phyloP scores from a whole-genome alignment of 2,329 filamentous ascomycete genomes.

The Penicillium italicum region DNA sequence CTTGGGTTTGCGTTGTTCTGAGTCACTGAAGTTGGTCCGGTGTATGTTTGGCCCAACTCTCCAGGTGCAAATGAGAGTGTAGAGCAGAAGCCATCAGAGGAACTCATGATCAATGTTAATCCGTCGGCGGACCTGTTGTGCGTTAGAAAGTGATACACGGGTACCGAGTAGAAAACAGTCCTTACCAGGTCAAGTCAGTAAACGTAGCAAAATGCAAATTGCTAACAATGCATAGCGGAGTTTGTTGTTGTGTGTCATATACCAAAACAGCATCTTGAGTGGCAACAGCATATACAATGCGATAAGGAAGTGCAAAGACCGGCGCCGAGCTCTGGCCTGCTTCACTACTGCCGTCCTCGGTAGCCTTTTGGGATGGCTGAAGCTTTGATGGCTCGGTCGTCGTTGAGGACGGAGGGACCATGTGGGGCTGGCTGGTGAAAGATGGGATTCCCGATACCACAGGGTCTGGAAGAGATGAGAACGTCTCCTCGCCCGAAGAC shows the following conservation, averaged over 20 bases:
- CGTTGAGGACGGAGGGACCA: slow-evolving; percentile 68
- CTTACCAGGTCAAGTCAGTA: slow-evolving; percentile 91
- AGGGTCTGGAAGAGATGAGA: slow-evolving; percentile 79
- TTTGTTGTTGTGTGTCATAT: slow-evolving; percentile 96
- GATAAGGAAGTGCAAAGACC: slow-evolving; percentile 82
- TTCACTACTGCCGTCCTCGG: slow-evolving; percentile 50
- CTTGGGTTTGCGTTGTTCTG: slow-evolving; percentile 38
- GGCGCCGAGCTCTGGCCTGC: slow-evolving; percentile 54
- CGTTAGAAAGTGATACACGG: slow-evolving; percentile 23
- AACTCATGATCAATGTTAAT: slow-evolving; percentile 83
- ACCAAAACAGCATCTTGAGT: slow-evolving; percentile 93
- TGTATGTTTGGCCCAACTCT: slow-evolving; percentile 80
- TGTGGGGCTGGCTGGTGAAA: slow-evolving; percentile 48
- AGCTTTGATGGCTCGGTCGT: slow-evolving; percentile 51
- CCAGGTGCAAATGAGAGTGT: slow-evolving; percentile 77
- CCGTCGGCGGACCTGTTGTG: slow-evolving; percentile 68
- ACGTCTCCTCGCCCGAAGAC: slow-evolving; percentile 77
- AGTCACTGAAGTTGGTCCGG: slow-evolving; percentile 41
- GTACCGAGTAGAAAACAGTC: slow-evolving; percentile 12
- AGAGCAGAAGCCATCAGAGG: slow-evolving; percentile 96
- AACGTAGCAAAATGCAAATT: slow-evolving; percentile 97
- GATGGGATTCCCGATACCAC: slow-evolving; percentile 57
- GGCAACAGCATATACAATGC: slow-evolving; percentile 93
- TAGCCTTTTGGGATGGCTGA: slow-evolving; percentile 50
- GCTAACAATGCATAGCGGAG: slow-evolving; percentile 88